Evolutionary conservation across 345 rosid species (phyloP), one percentile per base, ranked within the genome.

Genomic region (Corymbia maculata): DNA sequence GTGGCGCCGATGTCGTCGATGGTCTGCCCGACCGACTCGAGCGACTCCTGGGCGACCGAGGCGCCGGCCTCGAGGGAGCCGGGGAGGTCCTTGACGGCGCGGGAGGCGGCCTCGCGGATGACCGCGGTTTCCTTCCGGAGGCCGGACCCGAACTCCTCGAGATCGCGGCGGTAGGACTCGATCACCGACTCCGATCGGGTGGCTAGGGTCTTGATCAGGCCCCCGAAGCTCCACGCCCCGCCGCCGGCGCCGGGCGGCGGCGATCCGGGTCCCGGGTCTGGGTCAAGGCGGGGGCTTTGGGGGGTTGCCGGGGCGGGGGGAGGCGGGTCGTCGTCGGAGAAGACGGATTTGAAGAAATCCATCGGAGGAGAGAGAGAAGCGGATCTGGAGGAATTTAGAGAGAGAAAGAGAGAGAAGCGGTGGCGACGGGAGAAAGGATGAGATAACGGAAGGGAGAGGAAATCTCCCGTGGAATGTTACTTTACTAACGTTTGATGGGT

Each of bases 1-100:
- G 97, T 89, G 92, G 92, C 88, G 12, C 99, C 95, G 86, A 97
- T 93, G n/a, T 95, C 98, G 79, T 96, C 99, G 80, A 97, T 92
- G 42, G 95, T 95, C 85, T 95, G 96, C 51, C 98, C 98, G 11
- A 97, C 96, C 13, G 15, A 97, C 98, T 85, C 87, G 87, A 85
- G 87, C 61, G 87, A 85, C 61, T 85, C 61, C 66, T 85, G 87
- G 28, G 87, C 87, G 36, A 95, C 96, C 85, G 95, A 90, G 52
- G 98, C 96, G 51, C 98, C 97, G 82, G 92, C 90, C 70, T 96
- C 98, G 88, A 96, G 92, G 2, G 99, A 95, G 12, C 89, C 88
- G 0, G 96, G 96, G 36, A 95, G 91, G 53, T 93, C 97, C 86
- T 89, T 93, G 88, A 96, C 94, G 89, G 97, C 97, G 64, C 95